Percentiles rank a stretch among this genome's conserved stretches.
These are phyloP conservation scores for Tilletia caries DNA, from an alignment of 1,284 basidiomycete species.

Conservation along the genomic window DNA sequence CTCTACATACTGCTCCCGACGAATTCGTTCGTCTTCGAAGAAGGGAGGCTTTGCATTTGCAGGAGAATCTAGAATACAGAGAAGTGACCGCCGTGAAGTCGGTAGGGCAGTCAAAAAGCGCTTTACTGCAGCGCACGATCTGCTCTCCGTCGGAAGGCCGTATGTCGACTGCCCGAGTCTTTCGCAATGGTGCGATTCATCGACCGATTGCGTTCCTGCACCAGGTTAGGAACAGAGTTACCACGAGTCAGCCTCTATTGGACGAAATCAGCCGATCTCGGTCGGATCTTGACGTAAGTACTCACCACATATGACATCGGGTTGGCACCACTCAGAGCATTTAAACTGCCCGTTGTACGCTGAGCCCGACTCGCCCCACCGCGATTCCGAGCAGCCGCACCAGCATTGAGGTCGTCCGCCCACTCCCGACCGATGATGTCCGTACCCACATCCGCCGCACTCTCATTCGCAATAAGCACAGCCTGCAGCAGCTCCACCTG, in stretches of 20 bases:
- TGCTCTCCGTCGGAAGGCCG: neutral
- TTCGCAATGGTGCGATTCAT: constrained; percentile 49
- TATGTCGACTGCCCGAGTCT: constrained; percentile 24
- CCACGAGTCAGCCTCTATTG: constrained; percentile 10
- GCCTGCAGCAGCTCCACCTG: constrained; percentile 90
- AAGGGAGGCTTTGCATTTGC: too few species aligned
- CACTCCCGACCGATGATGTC: constrained; percentile 64
- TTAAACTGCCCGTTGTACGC: constrained; percentile 49
- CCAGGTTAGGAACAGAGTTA: constrained; percentile 11
- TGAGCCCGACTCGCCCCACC: constrained; percentile 32
- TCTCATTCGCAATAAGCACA: constrained; percentile 86
- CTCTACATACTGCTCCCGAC: too few species aligned
- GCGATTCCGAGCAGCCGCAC: constrained; percentile 15
- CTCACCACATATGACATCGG: constrained; percentile 53
- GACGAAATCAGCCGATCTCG: neutral
- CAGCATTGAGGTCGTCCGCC: constrained; percentile 15
- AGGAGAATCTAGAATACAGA: too few species aligned
- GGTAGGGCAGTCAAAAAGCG: too few species aligned
- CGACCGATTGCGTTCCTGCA: constrained; percentile 48
- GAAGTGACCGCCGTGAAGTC: too few species aligned
- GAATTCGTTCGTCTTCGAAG: too few species aligned
- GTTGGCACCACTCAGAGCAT: constrained; percentile 52
- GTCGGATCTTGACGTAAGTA: neutral
- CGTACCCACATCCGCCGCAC: constrained; percentile 79
- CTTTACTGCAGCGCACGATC: neutral